Evolutionary conservation across 345 rosid species (phyloP), one percentile per base, ranked within the genome.

Genomic region (Lagerstroemia speciosa): DNA sequence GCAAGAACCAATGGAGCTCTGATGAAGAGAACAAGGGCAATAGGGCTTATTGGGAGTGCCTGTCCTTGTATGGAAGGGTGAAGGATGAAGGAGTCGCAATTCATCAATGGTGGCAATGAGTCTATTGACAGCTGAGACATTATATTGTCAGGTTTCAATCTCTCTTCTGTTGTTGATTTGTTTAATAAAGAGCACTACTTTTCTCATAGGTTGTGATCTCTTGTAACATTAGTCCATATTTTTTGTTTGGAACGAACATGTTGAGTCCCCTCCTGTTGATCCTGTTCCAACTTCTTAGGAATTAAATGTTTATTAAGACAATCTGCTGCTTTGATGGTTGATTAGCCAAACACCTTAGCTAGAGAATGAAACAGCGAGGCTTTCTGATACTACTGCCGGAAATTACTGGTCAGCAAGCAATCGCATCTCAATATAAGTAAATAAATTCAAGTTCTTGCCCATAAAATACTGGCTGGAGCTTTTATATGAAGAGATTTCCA

Each of bases 11-110:
- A 41, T 71, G 80, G 81, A 63, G 68, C 31, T 67, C 74, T 12
- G 55, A 43, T 27, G 26, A 60, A 24, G 75, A 65, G 61, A 73
- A 78, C 41, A 73, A 67, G 68, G 70, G 68, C 67, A 70, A 71
- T 57, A 75, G 85, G 70, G 79, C 85, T 76, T 79, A 79, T 70
- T 81, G 87, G 87, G 85, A 81, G 68, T 81, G 87, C 62, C 57
- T 81, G 70, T 73, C 82, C 22, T 69, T 84, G 80, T 79, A 81
- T 37, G 85, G 87, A 40, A 75, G 64, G 68, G 61, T 84, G 38
- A 75, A 74, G 76, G 81, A 77, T 69, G 76, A 58, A 30, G 83
- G 83, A 27, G 74, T 81, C 69, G 83, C 83, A 20, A 83, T 83
- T 45, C 87, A 81, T 72, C 84, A 77, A 74, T 83, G 84, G 87